phyloP scores from a whole-genome alignment of 257 asterid species.

The Nicotiana noctiflora region DNA sequence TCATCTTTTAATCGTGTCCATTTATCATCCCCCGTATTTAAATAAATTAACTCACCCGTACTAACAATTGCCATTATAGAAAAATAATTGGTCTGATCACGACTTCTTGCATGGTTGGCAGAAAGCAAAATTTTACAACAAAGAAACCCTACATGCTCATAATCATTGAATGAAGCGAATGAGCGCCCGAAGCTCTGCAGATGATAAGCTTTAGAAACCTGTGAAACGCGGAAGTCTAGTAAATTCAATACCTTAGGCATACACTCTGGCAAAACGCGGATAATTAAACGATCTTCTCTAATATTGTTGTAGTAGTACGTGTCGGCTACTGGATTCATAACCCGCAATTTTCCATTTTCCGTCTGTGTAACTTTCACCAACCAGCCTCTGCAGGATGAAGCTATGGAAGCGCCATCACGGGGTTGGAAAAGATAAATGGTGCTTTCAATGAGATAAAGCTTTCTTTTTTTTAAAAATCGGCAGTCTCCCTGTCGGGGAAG shows the following conservation, averaged over 20 bases:
- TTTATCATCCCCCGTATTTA: background rate
- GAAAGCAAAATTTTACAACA: background rate
- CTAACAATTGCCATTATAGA: background rate
- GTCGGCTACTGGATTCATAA: background rate
- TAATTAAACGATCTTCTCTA: no score
- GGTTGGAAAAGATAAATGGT: background rate
- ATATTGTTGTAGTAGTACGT: no score
- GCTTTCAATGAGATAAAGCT: background rate
- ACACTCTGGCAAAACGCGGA: background rate
- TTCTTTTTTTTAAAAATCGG: no score
- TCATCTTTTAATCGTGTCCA: no score
- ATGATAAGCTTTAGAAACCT: background rate
- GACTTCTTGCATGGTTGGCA: background rate
- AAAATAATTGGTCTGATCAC: background rate
- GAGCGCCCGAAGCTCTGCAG: background rate
- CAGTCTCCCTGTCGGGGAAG: no score
- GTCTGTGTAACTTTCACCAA: background rate
- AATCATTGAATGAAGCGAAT: background rate
- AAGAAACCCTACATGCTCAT: background rate
- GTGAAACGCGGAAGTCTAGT: conserved; percentile 1
- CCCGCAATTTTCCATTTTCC: background rate
- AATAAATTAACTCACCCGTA: background rate
- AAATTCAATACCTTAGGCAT: conserved; percentile 6
- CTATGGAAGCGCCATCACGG: background rate
- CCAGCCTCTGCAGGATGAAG: background rate